Conservation (phyloP, 805 yeast species). For the Cyberlindnera samutprakarnensis region DNA sequence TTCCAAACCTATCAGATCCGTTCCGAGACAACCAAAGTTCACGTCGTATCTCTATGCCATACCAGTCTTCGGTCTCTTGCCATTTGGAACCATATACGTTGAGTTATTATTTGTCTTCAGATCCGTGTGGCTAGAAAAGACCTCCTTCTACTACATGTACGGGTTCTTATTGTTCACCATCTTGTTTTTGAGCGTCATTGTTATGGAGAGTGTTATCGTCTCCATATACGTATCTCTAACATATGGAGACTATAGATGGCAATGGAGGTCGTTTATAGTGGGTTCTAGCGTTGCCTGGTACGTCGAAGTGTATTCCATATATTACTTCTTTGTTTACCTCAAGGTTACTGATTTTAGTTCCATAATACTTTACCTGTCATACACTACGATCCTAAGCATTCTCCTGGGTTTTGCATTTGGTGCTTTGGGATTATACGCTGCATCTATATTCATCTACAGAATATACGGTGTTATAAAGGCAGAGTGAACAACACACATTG, state of each 20-base stretch:
- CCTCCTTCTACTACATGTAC: conserved; percentile 72
- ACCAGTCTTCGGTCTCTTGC: conserved; percentile 59
- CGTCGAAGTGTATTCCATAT: conserved; percentile 57
- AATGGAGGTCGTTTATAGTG: conserved; percentile 71
- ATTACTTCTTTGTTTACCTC: conserved; percentile 52
- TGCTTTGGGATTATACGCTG: conserved; percentile 61
- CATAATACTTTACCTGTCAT: conserved; percentile 59
- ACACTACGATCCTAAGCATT: conserved; percentile 56
- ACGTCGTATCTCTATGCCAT: conserved; percentile 21
- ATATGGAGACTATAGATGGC: conserved; percentile 60
- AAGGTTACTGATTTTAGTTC: conserved; percentile 63
- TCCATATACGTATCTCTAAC: conserved; percentile 57
- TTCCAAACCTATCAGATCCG: conserved; percentile 14
- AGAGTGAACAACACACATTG: too few species aligned
- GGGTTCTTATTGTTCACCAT: conserved; percentile 67
- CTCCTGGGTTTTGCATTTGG: conserved; percentile 69
- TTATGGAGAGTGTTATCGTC: conserved; percentile 65
- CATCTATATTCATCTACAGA: conserved; percentile 55
- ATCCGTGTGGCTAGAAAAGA: conserved; percentile 73
- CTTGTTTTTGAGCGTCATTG: conserved; percentile 49
- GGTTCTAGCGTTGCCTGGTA: conserved; percentile 71
- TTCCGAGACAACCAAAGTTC: conserved; percentile 31
- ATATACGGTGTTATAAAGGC: conserved; percentile 52
- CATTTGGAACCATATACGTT: conserved; percentile 75
- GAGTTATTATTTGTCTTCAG: conserved; percentile 68